Conservation (phyloP, 2,329 filamentous ascomycete genomes). For the Colletotrichum abscissum region DNA sequence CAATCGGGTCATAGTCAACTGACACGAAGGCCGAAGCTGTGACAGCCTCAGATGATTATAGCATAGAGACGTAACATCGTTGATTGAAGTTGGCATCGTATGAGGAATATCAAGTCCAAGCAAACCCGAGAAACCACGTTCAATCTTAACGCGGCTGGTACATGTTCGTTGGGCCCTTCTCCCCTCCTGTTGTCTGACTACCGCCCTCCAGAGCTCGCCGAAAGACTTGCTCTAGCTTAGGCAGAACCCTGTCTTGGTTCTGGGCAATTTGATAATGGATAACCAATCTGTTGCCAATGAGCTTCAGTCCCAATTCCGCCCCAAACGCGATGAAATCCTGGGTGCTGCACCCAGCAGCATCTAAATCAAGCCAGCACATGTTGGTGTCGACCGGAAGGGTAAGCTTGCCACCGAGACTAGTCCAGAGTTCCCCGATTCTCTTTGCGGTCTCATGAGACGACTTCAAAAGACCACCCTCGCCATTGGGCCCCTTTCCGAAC, state of each 20-base stretch:
- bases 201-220: conserved; percentile 45
- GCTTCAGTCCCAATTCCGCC: conserved; percentile 54
- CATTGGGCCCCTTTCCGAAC: conserved; percentile 51
- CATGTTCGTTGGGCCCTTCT: conserved; percentile 33
- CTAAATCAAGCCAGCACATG: conserved; percentile 88
- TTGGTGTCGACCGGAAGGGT: conserved; percentile 84
- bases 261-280: conserved; percentile 71
- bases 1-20: neutral
- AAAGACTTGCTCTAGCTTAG: conserved; percentile 67
- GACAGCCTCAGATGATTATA: neutral
- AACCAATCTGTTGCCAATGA: conserved; percentile 55
- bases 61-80: neutral
- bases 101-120: neutral
- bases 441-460: conserved; percentile 72
- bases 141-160: conserved; percentile 27
- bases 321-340: conserved; percentile 53
- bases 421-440: conserved; percentile 77
- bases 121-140: neutral
- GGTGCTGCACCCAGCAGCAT: conserved; percentile 61
- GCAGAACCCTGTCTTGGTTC: conserved; percentile 69
- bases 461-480: conserved; percentile 66
- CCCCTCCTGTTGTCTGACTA: neutral
- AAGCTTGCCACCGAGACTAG: conserved; percentile 74
- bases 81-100: neutral
- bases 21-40: neutral